Conservation (phyloP, 257 asterid species). For the Solanum ossicruentum region DNA sequence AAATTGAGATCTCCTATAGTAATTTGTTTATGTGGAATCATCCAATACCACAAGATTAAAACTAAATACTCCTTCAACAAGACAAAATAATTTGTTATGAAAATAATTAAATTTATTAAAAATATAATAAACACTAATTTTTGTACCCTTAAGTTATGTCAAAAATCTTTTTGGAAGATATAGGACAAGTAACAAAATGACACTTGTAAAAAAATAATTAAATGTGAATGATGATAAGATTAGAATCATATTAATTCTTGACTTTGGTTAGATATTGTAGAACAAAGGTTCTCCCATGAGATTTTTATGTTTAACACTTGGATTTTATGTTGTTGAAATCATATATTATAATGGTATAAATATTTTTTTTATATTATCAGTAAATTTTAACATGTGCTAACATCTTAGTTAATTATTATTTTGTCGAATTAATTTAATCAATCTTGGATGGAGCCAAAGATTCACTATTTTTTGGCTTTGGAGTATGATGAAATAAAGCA, state of each 20-base stretch:
- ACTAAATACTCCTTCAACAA: background rate
- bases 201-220: background rate
- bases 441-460: no score
- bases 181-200: background rate
- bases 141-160: background rate
- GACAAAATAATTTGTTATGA: background rate
- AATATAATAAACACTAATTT: background rate
- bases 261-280: background rate
- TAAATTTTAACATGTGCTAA: background rate
- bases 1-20: background rate
- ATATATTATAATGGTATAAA: no score
- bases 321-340: background rate
- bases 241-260: background rate
- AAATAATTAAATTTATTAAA: background rate
- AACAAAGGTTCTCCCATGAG: background rate
- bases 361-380: background rate
- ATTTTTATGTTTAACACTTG: background rate
- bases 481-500: no score
- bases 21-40: background rate
- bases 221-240: background rate
- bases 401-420: background rate
- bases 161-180: slow-evolving; percentile 10
- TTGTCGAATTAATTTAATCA: no score
- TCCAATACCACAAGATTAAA: background rate
- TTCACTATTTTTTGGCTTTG: no score